phyloP scores from a whole-genome alignment of 441 rosid genomes.

The Arabidopsis hybrid region DNA sequence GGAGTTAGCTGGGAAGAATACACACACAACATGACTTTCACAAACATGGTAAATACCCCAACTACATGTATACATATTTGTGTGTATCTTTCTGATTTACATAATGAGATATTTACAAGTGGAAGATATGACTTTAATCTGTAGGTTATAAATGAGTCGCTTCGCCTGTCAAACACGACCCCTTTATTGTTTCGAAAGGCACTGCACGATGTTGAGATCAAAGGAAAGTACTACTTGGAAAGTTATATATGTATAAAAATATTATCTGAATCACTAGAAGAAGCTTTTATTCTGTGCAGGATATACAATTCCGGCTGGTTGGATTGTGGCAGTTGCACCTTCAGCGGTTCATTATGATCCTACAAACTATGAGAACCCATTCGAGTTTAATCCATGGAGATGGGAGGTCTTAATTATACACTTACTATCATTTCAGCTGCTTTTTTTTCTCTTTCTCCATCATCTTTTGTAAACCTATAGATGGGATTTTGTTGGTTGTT shows the following conservation, averaged over 20 bases:
- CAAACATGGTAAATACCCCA: constrained; percentile 21
- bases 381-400: constrained; percentile 31
- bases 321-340: constrained; percentile 26
- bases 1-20: constrained; percentile 35
- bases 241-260: no score
- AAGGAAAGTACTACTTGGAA: neutral
- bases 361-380: constrained; percentile 10
- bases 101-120: neutral
- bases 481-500: no score
- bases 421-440: no score
- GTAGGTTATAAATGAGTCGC: constrained; percentile 26
- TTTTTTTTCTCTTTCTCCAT: no score
- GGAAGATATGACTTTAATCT: neutral
- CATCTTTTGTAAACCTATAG: no score
- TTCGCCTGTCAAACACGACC: constrained; percentile 1
- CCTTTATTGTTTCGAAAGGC: constrained; percentile 10
- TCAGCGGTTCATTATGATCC: constrained; percentile 13
- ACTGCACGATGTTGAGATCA: constrained; percentile 10
- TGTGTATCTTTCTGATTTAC: neutral
- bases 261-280: neutral
- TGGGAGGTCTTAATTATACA: constrained; percentile 3
- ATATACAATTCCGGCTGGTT: constrained; percentile 22
- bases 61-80: neutral
- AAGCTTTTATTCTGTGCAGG: neutral
- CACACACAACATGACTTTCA: constrained; percentile 33